Base-by-base conservation (phyloP, 305 asterid species). In the Ilex paraguariensis region DNA sequence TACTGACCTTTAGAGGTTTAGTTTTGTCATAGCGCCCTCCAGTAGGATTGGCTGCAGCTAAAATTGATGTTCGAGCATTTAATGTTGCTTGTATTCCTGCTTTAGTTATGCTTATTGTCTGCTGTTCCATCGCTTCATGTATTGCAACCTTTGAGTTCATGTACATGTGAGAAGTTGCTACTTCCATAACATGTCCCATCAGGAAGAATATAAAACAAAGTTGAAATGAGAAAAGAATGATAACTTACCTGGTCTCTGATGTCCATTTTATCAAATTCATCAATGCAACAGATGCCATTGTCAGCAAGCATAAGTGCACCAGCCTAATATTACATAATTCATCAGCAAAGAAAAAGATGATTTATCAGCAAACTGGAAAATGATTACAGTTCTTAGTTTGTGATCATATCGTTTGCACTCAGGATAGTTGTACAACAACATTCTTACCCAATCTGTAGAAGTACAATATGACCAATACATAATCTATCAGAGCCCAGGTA, bases 111-210 rank as follows among this genome's bases (percentile, higher is more conserved):
- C 98, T 93, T 84, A 93, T 93, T 2, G 97, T 93, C 77, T 93
- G 98, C 70, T 93, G 98, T 72, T 93, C 97, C 98, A 93, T 93
- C 68, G 97, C 97, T 80, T 93, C 97, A 61, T 93, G 98, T 70
- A 93, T 93, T 71, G 98, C 97, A 72, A 93, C 97, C 98, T 91
- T 69, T 54, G 77, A 67, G 56, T 42, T 66, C 9, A 36, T 57
- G 59, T 60, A 67, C 40, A 72, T 45, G 53, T 66, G 44, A 63
- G 54, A 28, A 53, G 69, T 57, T 71, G 60, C 45, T 10, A 31
- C 55, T 31, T 57, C 48, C 54, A 13, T 66, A 12, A 49, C 15
- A 21, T 33, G 36, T 28, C 42, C 4, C 42, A 36, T 36, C 7
- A 36, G 42, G 42, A 1, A 36, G 9, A 5, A 36, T 8, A 4